Conservation (phyloP, 805 yeast species). For the Kodamaea neixiangensis region DNA sequence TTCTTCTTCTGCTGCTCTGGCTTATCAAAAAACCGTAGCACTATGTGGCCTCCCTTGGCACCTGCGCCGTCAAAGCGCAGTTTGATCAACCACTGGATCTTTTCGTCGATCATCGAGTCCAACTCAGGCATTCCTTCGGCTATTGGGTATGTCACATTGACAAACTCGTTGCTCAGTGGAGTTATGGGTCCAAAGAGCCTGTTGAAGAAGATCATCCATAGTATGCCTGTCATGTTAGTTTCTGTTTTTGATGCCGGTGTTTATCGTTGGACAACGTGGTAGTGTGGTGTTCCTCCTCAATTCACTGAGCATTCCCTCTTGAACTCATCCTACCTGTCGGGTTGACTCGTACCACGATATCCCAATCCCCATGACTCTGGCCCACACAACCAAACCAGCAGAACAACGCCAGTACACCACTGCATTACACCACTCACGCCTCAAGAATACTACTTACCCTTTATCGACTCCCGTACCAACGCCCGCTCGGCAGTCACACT, state of each 20-base stretch:
- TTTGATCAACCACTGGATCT: constrained; percentile 33
- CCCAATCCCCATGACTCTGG: too few relatives aligned
- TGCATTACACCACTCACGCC: too few relatives aligned
- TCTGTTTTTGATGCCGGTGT: not conserved
- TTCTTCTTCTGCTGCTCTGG: constrained; percentile 42
- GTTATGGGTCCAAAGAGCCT: constrained; percentile 65
- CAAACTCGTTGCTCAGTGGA: constrained; percentile 57
- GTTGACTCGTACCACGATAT: too few relatives aligned
- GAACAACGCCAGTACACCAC: not conserved
- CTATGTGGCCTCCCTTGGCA: constrained; percentile 31
- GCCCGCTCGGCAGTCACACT: constrained; percentile 53
- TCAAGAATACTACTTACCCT: constrained; percentile 32
- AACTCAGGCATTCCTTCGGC: constrained; percentile 50
- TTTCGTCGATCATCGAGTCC: constrained; percentile 44
- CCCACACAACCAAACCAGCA: too few relatives aligned
- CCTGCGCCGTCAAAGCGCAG: constrained; percentile 23
- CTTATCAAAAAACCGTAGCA: constrained; percentile 41
- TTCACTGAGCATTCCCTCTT: too few relatives aligned
- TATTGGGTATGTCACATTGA: constrained; percentile 60
- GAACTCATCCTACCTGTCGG: too few relatives aligned
- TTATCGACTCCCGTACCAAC: constrained; percentile 54
- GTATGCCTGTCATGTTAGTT: constrained; percentile 41
- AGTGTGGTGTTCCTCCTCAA: too few relatives aligned
- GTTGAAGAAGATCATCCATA: constrained; percentile 69
- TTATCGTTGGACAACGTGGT: too few relatives aligned